Evolutionary conservation across 805 yeast species (phyloP), one percentile per base, ranked within the genome.

Genomic region (Lachancea sp.): DNA sequence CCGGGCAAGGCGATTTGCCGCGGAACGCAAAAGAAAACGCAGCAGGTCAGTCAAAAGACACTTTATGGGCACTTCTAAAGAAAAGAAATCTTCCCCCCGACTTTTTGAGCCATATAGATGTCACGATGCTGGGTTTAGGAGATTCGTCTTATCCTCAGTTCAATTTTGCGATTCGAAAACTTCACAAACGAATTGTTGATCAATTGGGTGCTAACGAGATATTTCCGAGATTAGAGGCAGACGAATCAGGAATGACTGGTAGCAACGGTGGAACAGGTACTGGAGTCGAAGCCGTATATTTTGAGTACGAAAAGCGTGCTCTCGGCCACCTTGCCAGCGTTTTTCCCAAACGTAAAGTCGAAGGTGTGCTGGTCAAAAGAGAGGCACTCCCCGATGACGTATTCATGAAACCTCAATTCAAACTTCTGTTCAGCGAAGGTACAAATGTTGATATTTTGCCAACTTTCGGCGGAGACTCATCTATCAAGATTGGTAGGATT

Each of bases 1-100:
- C 95, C 1, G 97, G 98, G 6, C 97, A 90, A 61, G 98, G 98
- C 20, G 96, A 83, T 46, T 61, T 90, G 24, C 97, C 98, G 0
- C 62, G 83, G 30, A 86, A 86, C 55, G 80, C 83, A 1, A 69
- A 69, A 47, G 76, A 74, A 45, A 34, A 42, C 12, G 34, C 55
- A 7, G 39, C 33, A 13, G 58, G 52, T 15, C 31, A 23, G 22
- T 21, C 40, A 3, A 42, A 42, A 8, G 44, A 50, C 15, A 51
- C 57, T 2, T 75, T 90, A 47, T 83, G 96, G 94, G 70, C 72
- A 48, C 77, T 82, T 46, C 60, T 92, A 50, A 72, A 86, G 42
- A 76, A 74, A 55, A 77, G 72, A 56, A 78, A 77, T 48, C 71
- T 90, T 6, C 72, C 92, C 66, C 21, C 49, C 0, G 76, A 77